A percentile compares a stretch with the other conserved stretches of the same genome.
These are phyloP conservation scores for Pestalotiopsis sp. DNA, from an alignment of 2,329 filamentous ascomycete genomes.

Conservation along the genomic window DNA sequence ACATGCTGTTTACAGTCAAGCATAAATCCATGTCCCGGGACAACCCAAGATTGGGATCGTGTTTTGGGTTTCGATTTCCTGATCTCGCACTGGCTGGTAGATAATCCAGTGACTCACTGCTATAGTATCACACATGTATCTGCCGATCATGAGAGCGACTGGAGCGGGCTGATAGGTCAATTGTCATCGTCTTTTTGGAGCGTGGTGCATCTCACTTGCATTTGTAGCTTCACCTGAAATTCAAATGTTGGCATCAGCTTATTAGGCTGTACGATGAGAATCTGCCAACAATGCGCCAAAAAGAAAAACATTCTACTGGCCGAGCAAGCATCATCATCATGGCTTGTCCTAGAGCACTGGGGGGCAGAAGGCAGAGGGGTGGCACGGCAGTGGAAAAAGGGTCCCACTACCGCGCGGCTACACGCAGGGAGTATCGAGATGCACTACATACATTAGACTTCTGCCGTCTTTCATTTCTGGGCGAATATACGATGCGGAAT, in stretches of 20 bases:
- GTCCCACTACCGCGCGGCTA: constrained; percentile 12
- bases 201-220: background rate
- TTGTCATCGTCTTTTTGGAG: background rate
- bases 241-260: background rate
- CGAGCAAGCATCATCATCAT: background rate
- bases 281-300: background rate
- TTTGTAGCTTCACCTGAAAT: constrained; percentile 12
- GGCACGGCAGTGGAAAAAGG: background rate
- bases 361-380: no score
- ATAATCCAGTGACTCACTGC: background rate
- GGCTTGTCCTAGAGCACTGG: background rate
- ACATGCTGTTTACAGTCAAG: background rate
- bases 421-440: background rate
- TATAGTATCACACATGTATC: background rate
- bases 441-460: background rate
- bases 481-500: background rate
- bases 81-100: background rate
- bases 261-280: background rate
- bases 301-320: background rate
- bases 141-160: background rate
- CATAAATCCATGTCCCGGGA: background rate
- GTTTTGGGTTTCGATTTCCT: background rate
- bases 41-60: background rate
- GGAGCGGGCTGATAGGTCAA: background rate
- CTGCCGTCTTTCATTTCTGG: background rate